These are phyloP conservation scores for Backusella sp. DNA, from an alignment of 192 early-diverging fungal genomes.

Conservation along the genomic window DNA sequence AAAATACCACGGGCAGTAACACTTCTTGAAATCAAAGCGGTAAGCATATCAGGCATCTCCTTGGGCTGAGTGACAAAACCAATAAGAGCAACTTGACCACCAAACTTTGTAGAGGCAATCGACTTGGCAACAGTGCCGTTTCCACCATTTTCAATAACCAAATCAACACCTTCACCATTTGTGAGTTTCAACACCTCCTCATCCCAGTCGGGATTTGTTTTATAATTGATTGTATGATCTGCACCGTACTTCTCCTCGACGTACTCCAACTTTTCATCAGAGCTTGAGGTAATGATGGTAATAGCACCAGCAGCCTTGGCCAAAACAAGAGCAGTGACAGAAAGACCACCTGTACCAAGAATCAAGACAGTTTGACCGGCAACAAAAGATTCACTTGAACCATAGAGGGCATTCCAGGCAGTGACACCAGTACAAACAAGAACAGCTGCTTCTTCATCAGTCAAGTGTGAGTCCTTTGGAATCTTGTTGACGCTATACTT, in stretches of 20 bases:
- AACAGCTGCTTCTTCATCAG: slow-evolving; percentile 11
- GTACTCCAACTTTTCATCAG: slow-evolving; percentile 16
- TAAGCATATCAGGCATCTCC: slow-evolving; percentile 11
- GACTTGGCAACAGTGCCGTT: slow-evolving; percentile 21
- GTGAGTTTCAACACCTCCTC: slow-evolving; percentile 19
- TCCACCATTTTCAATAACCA: slow-evolving; percentile 22
- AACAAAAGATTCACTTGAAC: background rate
- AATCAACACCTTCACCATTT: slow-evolving; percentile 16
- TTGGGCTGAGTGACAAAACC: slow-evolving; percentile 17
- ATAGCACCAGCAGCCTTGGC: slow-evolving; percentile 16
- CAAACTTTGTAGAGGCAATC: background rate
- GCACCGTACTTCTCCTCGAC: slow-evolving; percentile 13
- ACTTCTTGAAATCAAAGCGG: background rate
- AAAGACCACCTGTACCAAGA: slow-evolving; percentile 24
- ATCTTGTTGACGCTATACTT: slow-evolving; percentile 12
- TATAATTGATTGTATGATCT: slow-evolving; percentile 21
- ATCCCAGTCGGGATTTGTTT: slow-evolving; percentile 15
- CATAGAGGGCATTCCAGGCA: slow-evolving; percentile 18
- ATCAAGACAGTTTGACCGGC: slow-evolving; percentile 13
- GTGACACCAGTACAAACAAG: slow-evolving; percentile 25
- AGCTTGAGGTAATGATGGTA: slow-evolving; percentile 27
- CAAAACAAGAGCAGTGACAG: slow-evolving; percentile 11
- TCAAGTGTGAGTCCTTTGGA: background rate
- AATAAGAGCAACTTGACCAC: slow-evolving; percentile 13
- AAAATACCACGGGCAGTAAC: slow-evolving; percentile 10